phyloP scores from a whole-genome alignment of 1,284 basidiomycete genomes.

The Inonotus obliquus region DNA sequence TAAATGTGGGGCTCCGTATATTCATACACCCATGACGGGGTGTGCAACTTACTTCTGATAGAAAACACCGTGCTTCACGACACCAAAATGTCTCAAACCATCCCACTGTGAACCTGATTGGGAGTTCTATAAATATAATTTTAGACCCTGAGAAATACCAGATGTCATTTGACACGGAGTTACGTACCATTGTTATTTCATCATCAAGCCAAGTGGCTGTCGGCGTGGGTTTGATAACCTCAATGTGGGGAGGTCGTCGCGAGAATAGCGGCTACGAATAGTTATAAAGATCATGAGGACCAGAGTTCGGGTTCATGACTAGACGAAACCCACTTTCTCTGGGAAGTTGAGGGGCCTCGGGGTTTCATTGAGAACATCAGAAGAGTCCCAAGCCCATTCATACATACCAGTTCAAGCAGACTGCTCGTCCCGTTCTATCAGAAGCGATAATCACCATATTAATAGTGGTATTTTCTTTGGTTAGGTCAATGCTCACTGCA shows the following conservation, averaged over 20 bases:
- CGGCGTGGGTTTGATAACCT: slow-evolving; percentile 27
- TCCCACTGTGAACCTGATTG: slow-evolving; percentile 78
- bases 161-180: neutral
- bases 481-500: slow-evolving; percentile 39
- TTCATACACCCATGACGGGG: neutral
- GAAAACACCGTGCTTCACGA: slow-evolving; percentile 49
- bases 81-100: slow-evolving; percentile 58
- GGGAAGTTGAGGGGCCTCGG: slow-evolving; percentile 67
- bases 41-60: slow-evolving; percentile 51
- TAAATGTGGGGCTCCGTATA: slow-evolving; percentile 19
- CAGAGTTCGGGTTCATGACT: neutral
- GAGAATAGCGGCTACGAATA: slow-evolving; percentile 49
- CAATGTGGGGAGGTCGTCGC: slow-evolving; percentile 49
- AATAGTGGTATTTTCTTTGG: neutral
- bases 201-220: slow-evolving; percentile 49
- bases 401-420: slow-evolving; percentile 60
- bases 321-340: slow-evolving; percentile 39
- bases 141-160: neutral
- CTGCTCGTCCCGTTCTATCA: slow-evolving; percentile 46
- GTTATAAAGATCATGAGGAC: neutral
- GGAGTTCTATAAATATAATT: slow-evolving; percentile 47
- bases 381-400: neutral
- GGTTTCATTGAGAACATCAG: neutral
- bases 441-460: slow-evolving; percentile 12
- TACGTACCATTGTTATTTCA: slow-evolving; percentile 57